A percentile compares a stretch with the other conserved stretches of the same genome.
Evolutionary conservation across 192 early-diverging fungal species (phyloP).

Genomic region (Coemansia sp.): DNA sequence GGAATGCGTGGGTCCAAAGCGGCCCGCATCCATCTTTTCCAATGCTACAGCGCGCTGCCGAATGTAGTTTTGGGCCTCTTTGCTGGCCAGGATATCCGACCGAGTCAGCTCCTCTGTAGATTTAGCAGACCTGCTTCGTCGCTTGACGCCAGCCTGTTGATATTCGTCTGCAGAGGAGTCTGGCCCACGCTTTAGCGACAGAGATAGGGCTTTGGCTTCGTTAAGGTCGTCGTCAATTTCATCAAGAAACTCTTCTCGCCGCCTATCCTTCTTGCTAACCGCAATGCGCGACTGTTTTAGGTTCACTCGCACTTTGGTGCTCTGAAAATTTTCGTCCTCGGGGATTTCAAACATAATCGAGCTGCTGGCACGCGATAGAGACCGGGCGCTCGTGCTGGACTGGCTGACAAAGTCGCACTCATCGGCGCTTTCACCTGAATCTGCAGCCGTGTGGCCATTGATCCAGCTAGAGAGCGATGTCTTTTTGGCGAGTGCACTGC

Average conservation of each 20-base stretch:
- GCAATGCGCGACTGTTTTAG: conserved; percentile 25
- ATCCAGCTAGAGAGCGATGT: background rate
- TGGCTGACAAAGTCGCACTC: background rate
- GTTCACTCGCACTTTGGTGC: conserved; percentile 9
- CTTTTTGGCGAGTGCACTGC: background rate
- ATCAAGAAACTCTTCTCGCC: conserved; percentile 24
- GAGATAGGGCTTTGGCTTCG: conserved; percentile 39
- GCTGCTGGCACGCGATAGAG: background rate
- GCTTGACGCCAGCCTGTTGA: conserved; percentile 1
- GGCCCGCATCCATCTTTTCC: conserved; percentile 29
- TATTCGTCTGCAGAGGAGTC: conserved; percentile 1
- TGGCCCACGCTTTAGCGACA: conserved; percentile 22
- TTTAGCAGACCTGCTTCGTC: conserved; percentile 4
- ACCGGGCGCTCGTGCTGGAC: background rate
- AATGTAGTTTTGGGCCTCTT: conserved; percentile 37
- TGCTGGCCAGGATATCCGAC: conserved; percentile 32
- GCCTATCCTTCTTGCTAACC: conserved; percentile 4
- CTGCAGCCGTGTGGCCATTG: background rate
- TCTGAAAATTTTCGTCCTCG: conserved; percentile 36
- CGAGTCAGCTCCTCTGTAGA: conserved; percentile 4
- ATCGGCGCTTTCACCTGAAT: background rate
- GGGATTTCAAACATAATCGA: conserved; percentile 18
- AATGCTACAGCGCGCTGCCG: conserved; percentile 30
- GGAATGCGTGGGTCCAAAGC: no score
- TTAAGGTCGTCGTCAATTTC: conserved; percentile 39